Evolutionary conservation across 768 basidiomycete species (phyloP).

Genomic region (Pulveroboletus frians): DNA sequence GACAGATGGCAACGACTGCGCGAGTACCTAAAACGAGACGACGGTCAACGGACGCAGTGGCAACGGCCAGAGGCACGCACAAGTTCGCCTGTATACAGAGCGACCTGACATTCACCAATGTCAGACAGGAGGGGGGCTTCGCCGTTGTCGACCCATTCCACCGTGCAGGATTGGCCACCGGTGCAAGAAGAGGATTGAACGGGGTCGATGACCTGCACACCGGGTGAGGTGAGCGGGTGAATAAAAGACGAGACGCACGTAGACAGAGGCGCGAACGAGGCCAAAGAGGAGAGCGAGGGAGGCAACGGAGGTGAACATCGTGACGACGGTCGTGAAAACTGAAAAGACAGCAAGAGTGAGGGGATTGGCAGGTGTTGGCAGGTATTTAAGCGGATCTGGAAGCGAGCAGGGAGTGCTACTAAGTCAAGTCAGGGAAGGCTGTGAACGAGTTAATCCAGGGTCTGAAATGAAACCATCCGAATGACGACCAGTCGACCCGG

Average conservation of each 20-base stretch:
- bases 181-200: slow-evolving; percentile 39
- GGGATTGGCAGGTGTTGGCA: not conserved
- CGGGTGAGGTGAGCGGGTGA: not conserved
- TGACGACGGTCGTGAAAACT: slow-evolving; percentile 4
- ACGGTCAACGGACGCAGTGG: not conserved
- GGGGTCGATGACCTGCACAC: slow-evolving; percentile 38
- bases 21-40: slow-evolving; percentile 40
- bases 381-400: slow-evolving; percentile 19
- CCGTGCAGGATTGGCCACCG: slow-evolving; percentile 48
- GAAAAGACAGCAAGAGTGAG: too few species aligned
- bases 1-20: slow-evolving; percentile 51
- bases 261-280: slow-evolving; percentile 3
- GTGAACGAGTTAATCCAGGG: not conserved
- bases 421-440: slow-evolving; percentile 1
- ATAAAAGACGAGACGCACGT: not conserved
- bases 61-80: slow-evolving; percentile 32
- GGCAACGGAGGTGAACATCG: slow-evolving; percentile 11
- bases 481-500: slow-evolving; percentile 3
- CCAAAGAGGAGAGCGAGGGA: slow-evolving; percentile 16
- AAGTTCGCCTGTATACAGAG: slow-evolving; percentile 51
- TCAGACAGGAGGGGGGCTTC: slow-evolving; percentile 39
- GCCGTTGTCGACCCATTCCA: slow-evolving; percentile 66
- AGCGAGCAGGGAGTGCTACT: slow-evolving; percentile 22
- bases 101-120: slow-evolving; percentile 52
- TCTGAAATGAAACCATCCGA: slow-evolving; percentile 11